Evolutionary conservation across 192 early-diverging fungal species (phyloP), one percentile per base, ranked within the genome.

Genomic region (Mortierella hygrophila): DNA sequence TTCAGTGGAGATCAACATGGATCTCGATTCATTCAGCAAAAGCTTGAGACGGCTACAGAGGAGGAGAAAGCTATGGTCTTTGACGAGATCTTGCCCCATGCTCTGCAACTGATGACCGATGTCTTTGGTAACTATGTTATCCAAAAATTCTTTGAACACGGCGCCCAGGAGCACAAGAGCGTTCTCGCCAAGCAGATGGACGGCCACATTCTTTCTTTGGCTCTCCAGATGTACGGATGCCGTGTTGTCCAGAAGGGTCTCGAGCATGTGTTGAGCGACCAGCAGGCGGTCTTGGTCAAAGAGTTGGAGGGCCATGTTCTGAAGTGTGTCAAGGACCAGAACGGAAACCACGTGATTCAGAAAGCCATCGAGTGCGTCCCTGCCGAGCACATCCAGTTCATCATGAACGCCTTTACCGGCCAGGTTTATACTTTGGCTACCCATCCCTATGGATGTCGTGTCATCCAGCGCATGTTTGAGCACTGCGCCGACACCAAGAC

Each of bases 81-180:
- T 91, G 96, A 96, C 29, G 98, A 99, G 80, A 95, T 99, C 44
- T 86, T 96, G 65, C 97, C 97, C 9, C 94, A 94, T 71, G 93
- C 96, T 4, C 90, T 97, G 65, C 96, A 98, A 77, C 90, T 99
- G 60, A 99, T 98, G 97, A 98, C 97, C 2, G 98, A 99, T 79
- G 98, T 99, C 6, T 99, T 99, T 95, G 98, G 98, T 68, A 99
- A 99, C 92, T 99, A 99, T 82, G 98, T 99, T 70, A 96, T 99
- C 76, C 98, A 99, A 90, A 99, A 98, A 89, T 97, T 99, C 88
- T 99, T 99, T 91, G 98, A 99, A 90, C 96, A 99, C 85, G 97
- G 97, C 82, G 96, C 94, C 81, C 95, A 94, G 89, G 90, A 91
- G 80, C 98, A 99, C 83, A 98, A 98, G 91, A 93, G 95, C 55